phyloP scores from a whole-genome alignment of 108 stramenopile species.

The Nitzschia putrida region DNA sequence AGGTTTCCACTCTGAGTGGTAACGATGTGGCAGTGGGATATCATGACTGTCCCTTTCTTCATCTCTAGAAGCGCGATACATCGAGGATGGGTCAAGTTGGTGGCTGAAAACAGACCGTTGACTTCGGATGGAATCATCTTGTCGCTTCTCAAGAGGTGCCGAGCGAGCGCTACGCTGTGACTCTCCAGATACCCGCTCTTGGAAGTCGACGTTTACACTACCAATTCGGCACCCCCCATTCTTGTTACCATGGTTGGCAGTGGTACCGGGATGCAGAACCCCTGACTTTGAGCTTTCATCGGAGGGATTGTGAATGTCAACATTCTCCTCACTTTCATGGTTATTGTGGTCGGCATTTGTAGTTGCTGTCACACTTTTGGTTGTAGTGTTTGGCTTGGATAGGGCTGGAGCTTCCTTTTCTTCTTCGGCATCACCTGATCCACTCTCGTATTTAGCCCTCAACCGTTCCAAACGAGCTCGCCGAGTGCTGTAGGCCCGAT shows the following conservation, averaged over 20 bases:
- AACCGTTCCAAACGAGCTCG: slow-evolving; percentile 2
- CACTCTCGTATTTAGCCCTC: neutral
- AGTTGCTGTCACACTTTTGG: too few relatives aligned
- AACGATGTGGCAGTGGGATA: neutral
- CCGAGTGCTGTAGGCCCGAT: neutral
- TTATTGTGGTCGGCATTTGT: too few relatives aligned
- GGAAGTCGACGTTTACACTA: neutral
- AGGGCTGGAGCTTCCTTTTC: too few relatives aligned
- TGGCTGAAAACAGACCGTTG: neutral
- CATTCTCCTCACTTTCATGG: too few relatives aligned
- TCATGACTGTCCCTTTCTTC: neutral
- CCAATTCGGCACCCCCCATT: neutral
- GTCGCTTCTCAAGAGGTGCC: neutral
- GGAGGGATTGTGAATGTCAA: too few relatives aligned
- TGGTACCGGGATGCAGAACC: too few relatives aligned
- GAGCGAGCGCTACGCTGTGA: neutral
- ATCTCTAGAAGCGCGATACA: neutral
- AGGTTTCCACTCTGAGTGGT: neutral
- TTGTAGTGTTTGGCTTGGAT: too few relatives aligned
- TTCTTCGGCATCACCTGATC: neutral
- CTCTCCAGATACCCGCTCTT: neutral
- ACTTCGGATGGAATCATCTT: neutral
- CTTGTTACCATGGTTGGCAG: too few relatives aligned
- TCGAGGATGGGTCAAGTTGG: too few relatives aligned
- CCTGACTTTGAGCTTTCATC: too few relatives aligned